Base-by-base conservation (phyloP, 2,329 filamentous ascomycete species). In the Byssothecium circinans region DNA sequence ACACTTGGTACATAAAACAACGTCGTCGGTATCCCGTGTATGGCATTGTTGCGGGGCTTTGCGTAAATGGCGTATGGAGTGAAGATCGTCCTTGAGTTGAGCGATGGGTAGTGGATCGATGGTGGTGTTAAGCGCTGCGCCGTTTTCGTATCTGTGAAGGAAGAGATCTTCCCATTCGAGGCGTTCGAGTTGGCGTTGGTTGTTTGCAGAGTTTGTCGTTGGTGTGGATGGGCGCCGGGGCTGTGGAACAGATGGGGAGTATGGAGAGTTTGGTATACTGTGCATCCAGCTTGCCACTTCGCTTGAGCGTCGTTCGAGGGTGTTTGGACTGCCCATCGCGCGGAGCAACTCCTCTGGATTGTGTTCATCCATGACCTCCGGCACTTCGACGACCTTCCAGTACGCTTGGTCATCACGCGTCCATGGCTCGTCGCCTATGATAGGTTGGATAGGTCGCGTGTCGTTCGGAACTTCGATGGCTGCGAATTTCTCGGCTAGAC, bases 351-450 rank as follows among this genome's bases (percentile, higher is more conserved):
- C 38, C 8, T 44, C 32, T 35, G 32, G 37, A 10, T 39, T 37
- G 12, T 49, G 41, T 11, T 33, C 11, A 4, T 47, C 18, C 14
- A 18, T 47, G 12, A 2, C 12, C 15, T n/a, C 18, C 15, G 40
- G 37, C 8, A 45, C 36, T 17, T 58, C 50, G 3, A 60, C 45
- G 18, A 58, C 43, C 11, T 56, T 45, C 63, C 63, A 68, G 8
- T 54, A 54, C 1, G 20, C 43, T 36, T 61, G 54, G 22, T 66
- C 62, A 22, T 62, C 30, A 3, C 58, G 42, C 2, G 65, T 64
- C 65, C 63, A 68, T 1, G 55, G 43, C 22, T 67, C 65, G 20
- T 60, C 27, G 2, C 62, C 61, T 0, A 18, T 38, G 8, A 65
- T 54, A 0, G 56, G 50, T 10, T 38, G 12, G 0, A 54, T 30